Evolutionary conservation across 2,329 filamentous ascomycete genomes (phyloP), one percentile per base, ranked within the genome.

Genomic region (Scedosporium aurantiacum): DNA sequence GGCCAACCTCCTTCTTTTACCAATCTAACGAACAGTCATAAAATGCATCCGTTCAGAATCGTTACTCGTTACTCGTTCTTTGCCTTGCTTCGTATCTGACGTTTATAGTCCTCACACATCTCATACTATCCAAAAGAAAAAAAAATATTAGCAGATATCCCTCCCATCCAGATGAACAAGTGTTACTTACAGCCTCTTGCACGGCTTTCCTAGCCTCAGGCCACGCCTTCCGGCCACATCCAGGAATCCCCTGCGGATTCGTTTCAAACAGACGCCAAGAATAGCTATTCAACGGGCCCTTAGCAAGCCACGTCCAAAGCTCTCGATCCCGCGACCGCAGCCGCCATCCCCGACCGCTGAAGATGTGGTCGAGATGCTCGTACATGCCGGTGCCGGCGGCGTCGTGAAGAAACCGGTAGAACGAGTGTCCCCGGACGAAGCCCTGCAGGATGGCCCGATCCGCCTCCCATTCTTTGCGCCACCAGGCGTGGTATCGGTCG

Each of bases 231-330:
- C 67, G 64, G 2, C 68, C 66, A 40, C 66, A 69, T 14, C 69
- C 68, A 8, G 67, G 66, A 21, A 68, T 60, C 3, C 62, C 58
- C 14, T 56, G 25, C 1, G 67, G 67, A 54, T 70, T 70, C 7
- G 68, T 70, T 12, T 69, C 67, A 27, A 70, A 70, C 4, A 70
- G 50, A 1, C 67, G 64, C 65, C 66, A 70, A 10, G 67, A 63
- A 37, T 67, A 64, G 55, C 64, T 66, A 45, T 67, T 69, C 63
- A 67, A 64, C 5, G 67, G 68, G 5, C 68, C 68, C 16, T 66
- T 64, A 1, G 66, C 63, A 1, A 70, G 63, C 65, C 65, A 68
- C 7, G 61, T 65, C 65, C 67, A 67, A 18, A 68, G 56, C 27
- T 66, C 63, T n/a, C 60, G 62, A 54, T 70, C 68, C 14, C 61